Evolutionary conservation across 176 grass and related monocot species (phyloP), one percentile per base, ranked within the genome.

Genomic region (Puccinellia tenuiflora): DNA sequence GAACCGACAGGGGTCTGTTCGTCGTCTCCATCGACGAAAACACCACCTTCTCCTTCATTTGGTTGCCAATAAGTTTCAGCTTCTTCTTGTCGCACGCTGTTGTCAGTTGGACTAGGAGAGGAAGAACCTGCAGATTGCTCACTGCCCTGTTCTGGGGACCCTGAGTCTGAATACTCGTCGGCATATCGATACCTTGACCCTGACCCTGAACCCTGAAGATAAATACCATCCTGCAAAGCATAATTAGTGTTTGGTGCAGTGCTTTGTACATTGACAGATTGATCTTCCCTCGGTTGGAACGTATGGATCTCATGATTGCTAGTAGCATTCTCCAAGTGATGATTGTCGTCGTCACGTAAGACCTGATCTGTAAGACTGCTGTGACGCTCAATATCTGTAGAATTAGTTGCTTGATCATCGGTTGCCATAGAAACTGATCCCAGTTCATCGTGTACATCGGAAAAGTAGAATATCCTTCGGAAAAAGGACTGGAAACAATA

Each of bases 401-500:
- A 48, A 76, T 65, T 29, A 10, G 37, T 77, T 81, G 77, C 39
- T 66, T 87, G 63, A 64, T 53, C 67, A 39, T 3, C 54, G 22
- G 73, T 68, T 75, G 85, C 61, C 66, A 90, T 16, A 54, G 88
- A 91, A 31, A 78, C 37, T 10, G 54, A 48, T 35, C 55, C 72
- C n/a, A n/a, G n/a, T 63, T 78, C 88, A 50, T 86, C 66, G 28
- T 79, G 83, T 34, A 29, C 90, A 29, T 35, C 81, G 30, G 8
- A 51, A 56, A 86, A 57, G 25, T 6, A 61, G 81, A 89, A 84
- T 79, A 90, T 92, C 73, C 90, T 90, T 80, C 72, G 88, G 15
- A 97, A 85, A 30, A 86, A 66, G 28, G 89, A 91, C 95, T 97
- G 87, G 21, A 94, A 76, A 92, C 26, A 53, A 64, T 33, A 62